Evolutionary conservation across 1,284 basidiomycete species (phyloP), one percentile per base, ranked within the genome.

Genomic region (Ceratobasidium sp.): DNA sequence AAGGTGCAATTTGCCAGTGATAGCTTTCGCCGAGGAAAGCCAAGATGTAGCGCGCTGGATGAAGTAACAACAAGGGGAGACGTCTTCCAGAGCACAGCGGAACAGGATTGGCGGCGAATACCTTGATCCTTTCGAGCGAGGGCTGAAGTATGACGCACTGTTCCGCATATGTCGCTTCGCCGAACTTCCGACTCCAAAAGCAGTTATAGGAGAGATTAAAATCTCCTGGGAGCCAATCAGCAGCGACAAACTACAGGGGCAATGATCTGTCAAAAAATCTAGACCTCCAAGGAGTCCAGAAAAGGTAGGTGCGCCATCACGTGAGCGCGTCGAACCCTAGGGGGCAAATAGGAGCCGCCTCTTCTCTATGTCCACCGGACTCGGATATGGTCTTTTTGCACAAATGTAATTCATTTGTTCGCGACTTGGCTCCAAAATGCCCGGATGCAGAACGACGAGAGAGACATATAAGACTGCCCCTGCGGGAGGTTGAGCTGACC

Each of bases 381-480:
- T 54, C 52, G 52, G 20, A n/a, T 3, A 23, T 20, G 52, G 20
- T 54, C 52, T 54, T 54, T 54, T 4, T 20, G 20, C 20, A n/a
- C 52, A 12, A 54, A 54, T 15, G 5, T 46, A 46, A 5, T 6
- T 6, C 5, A 46, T 6, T 46, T 46, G 7, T 46, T 13, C 13
- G 44, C 7, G 44, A 46, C 13, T 46, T n/a, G 20, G 52, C 52
- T 54, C 52, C 48, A 15, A 50, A 50, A 20, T 20, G 52, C 52
- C 52, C 52, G 52, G 52, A 54, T 54, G 52, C 52, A n/a, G 20
- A 54, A n/a, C n/a, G 20, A 54, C 52, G 52, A n/a, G 52, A n/a
- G 20, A n/a, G 44, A 46, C 13, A 54, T 54, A 54, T 54, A 54
- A 23, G 20, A 54, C 15, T 3, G 52, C 20, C 52, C 52, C 9